A percentile compares a stretch with the other conserved stretches of the same genome.
These are phyloP conservation scores for Colletotrichum eremochloae DNA, from an alignment of 2,329 filamentous ascomycete species.

Conservation along the genomic window DNA sequence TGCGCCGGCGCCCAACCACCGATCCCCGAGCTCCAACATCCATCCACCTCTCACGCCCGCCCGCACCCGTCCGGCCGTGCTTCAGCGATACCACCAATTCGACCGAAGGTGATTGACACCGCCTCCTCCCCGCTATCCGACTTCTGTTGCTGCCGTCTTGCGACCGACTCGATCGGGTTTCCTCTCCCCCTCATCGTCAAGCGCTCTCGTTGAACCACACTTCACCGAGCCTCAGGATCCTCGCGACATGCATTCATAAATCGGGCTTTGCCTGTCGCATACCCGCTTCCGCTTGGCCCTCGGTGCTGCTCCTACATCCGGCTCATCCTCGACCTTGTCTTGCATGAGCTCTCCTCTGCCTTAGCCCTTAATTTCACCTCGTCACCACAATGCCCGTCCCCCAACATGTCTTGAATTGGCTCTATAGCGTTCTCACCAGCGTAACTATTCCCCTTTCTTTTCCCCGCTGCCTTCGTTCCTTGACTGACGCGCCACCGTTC, in stretches of 20 bases:
- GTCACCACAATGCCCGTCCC: constrained; percentile 75
- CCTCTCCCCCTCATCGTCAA: neutral
- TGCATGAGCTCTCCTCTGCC: constrained; percentile 3
- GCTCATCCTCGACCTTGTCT: neutral
- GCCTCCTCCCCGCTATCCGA: constrained; percentile 7
- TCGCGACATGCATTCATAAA: constrained; percentile 13
- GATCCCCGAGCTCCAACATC: constrained; percentile 10
- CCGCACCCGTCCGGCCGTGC: constrained; percentile 2
- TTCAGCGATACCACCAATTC: neutral
- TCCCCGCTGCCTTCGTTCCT: neutral
- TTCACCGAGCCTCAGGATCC: neutral
- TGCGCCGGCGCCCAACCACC: constrained; percentile 12
- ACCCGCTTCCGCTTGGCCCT: neutral
- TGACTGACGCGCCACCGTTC: constrained; percentile 30
- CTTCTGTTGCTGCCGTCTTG: neutral
- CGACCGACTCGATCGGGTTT: constrained; percentile 1
- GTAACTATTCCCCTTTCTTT: constrained; percentile 58
- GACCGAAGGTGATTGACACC: constrained; percentile 1
- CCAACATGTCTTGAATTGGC: constrained; percentile 93
- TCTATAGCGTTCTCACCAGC: constrained; percentile 89
- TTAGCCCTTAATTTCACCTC: neutral
- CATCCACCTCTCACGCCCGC: neutral
- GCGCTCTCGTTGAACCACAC: neutral
- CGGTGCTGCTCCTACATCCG: neutral
- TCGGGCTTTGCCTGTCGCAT: neutral